Conservation (phyloP, 2,329 filamentous ascomycete species). For the Stemphylium vesicarium region DNA sequence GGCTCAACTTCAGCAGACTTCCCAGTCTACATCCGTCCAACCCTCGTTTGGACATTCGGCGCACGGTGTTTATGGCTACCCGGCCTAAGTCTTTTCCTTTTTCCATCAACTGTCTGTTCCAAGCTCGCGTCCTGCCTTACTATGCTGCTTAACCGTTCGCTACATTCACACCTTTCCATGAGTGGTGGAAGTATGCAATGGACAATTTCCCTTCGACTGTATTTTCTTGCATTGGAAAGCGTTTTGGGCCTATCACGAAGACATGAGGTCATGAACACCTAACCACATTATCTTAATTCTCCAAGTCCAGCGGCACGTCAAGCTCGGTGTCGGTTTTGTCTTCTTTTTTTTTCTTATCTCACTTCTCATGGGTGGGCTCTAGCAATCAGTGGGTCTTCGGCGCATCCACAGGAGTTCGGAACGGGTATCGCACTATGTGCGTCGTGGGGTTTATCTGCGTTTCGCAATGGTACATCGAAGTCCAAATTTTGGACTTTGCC, state of each 20-base stretch:
- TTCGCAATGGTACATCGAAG: constrained; percentile 12
- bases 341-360: constrained; percentile 20
- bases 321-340: constrained; percentile 13
- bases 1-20: constrained; percentile 27
- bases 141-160: not conserved
- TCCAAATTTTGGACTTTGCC: constrained; percentile 12
- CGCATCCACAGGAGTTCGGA: constrained; percentile 26
- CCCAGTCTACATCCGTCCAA: constrained; percentile 20
- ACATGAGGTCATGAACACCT: constrained; percentile 46
- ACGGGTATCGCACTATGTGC: constrained; percentile 24
- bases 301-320: constrained; percentile 17
- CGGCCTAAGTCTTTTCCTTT: constrained; percentile 21
- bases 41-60: constrained; percentile 29
- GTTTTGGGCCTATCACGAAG: constrained; percentile 40
- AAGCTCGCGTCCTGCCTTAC: constrained; percentile 1
- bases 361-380: constrained; percentile 10
- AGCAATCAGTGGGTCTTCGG: constrained; percentile 18
- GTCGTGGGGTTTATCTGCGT: constrained; percentile 14
- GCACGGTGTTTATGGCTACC: constrained; percentile 36
- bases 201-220: constrained; percentile 31
- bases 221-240: constrained; percentile 45
- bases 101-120: constrained; percentile 7
- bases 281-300: constrained; percentile 32
- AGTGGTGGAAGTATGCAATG: constrained; percentile 7
- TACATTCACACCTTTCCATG: not conserved